A percentile compares a stretch with the other conserved stretches of the same genome.
phyloP scores from a whole-genome alignment of 2,329 filamentous ascomycete species.

The Neonectria ditissima region DNA sequence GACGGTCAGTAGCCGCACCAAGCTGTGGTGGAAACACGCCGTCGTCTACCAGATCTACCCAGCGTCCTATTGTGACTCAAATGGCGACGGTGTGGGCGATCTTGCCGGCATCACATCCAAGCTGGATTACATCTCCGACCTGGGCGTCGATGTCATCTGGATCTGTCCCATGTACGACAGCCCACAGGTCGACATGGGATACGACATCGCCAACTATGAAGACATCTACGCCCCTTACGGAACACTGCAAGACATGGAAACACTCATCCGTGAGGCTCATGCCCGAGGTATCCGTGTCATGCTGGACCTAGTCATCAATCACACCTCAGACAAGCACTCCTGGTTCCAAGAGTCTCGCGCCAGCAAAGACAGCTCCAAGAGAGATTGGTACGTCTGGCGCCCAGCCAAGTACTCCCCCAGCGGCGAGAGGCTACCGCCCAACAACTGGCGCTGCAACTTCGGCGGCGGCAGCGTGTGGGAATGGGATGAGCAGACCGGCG shows the following conservation, averaged over 20 bases:
- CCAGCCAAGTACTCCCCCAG: slow-evolving; percentile 64
- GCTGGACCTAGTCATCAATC: slow-evolving; percentile 43
- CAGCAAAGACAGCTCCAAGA: slow-evolving; percentile 35
- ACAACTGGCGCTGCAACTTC: slow-evolving; percentile 78
- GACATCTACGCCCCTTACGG: slow-evolving; percentile 42
- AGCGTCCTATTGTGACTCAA: slow-evolving; percentile 66
- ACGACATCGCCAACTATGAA: slow-evolving; percentile 43
- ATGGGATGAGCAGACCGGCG: slow-evolving; percentile 77
- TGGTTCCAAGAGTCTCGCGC: slow-evolving; percentile 41
- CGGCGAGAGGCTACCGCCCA: slow-evolving; percentile 75
- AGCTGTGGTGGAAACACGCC: slow-evolving; percentile 66
- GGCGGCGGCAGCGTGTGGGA: slow-evolving; percentile 73
- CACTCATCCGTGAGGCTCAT: slow-evolving; percentile 40
- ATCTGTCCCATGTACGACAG: slow-evolving; percentile 45
- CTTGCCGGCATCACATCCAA: slow-evolving; percentile 65
- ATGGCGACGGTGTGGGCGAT: slow-evolving; percentile 66
- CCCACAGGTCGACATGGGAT: slow-evolving; percentile 43
- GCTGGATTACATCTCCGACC: slow-evolving; percentile 57
- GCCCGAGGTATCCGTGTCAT: slow-evolving; percentile 40
- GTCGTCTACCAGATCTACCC: slow-evolving; percentile 69
- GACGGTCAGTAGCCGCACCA: slow-evolving; percentile 37
- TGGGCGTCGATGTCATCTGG: slow-evolving; percentile 42
- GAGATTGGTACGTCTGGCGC: slow-evolving; percentile 74
- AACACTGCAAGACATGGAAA: slow-evolving; percentile 42
- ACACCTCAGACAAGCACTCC: slow-evolving; percentile 42